Evolutionary conservation across 2,329 filamentous ascomycete genomes (phyloP), one percentile per base, ranked within the genome.

Genomic region (Monilinia laxa): DNA sequence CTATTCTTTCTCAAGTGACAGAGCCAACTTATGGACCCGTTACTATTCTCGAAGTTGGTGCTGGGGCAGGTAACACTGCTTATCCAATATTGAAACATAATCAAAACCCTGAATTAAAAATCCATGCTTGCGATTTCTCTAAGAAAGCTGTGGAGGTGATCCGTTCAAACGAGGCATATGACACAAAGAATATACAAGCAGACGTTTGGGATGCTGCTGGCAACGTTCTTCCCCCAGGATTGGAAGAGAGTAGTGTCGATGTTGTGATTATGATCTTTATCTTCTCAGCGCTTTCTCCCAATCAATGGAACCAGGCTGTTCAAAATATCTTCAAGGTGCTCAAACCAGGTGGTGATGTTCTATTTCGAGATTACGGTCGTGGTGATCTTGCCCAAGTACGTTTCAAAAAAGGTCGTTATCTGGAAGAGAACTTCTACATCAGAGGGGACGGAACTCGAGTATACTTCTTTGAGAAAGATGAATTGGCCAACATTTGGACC

Each of bases 401-500:
- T 68, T 98, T 99, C 81, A 96, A 95, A 80, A 97, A 97, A 80
- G 92, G 92, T 16, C 85, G 95, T 52, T 98, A 94, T 75, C 84
- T 99, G 76, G 91, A 93, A 66, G 95, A 98, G 79, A 99, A 98
- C 76, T 99, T 99, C 75, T 99, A 99, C 77, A 91, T 97, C 55
- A 84, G 95, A 45, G 95, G 95, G 1, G 95, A 99, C 77, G 95
- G 95, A 1, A 99, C 95, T 4, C 85, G 95, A 9, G 95, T 99
- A 0, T 99, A 98, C 79, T 99, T 99, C 79, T 99, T 99, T 75
- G 94, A 97, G 67, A 84, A 88, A 77, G 88, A 93, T 45, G 90
- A 99, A 79, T 81, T 99, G 64, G 83, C 85, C 64, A 78, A 84
- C 54, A 94, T 98, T 68, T 98, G 94, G 94, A 82, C 83, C 31